Evolutionary conservation across 202 grass and related monocot species (phyloP).

Genomic region (Hordeum pubiflorum): DNA sequence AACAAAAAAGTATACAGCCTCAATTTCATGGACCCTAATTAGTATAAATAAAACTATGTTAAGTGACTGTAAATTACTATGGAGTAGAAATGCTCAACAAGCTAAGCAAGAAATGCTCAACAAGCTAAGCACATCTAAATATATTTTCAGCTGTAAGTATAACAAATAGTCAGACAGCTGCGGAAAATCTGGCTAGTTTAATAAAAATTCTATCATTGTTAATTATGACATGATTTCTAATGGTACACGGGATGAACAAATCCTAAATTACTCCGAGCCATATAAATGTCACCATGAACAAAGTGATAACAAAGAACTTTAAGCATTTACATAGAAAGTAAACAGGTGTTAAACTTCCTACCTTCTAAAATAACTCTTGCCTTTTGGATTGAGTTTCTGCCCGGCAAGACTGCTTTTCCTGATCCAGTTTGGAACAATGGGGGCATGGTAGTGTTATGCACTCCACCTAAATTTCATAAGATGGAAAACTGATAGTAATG

Average conservation of each 20-base stretch:
- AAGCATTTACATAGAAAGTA: slow-evolving; percentile 13
- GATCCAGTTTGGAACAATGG: slow-evolving; percentile 66
- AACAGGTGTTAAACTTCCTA: slow-evolving; percentile 8
- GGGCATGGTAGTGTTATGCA: background rate
- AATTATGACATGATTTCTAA: background rate
- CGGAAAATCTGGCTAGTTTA: background rate
- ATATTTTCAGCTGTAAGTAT: background rate
- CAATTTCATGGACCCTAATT: background rate
- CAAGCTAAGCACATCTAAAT: background rate
- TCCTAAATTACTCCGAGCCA: background rate
- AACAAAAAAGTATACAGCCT: background rate
- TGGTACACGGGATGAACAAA: background rate
- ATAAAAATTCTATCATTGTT: slow-evolving; percentile 25
- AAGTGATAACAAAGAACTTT: background rate
- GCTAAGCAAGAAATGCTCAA: background rate
- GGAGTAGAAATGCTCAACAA: background rate
- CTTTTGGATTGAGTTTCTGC: slow-evolving; percentile 41
- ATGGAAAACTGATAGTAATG: background rate
- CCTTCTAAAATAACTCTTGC: slow-evolving; percentile 51
- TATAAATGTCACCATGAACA: background rate
- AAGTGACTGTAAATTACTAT: background rate
- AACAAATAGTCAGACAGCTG: background rate
- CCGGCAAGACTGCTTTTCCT: slow-evolving; percentile 35
- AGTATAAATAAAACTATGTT: background rate
- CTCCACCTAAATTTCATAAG: slow-evolving; percentile 29